phyloP scores from a whole-genome alignment of 208 protist genomes.

The Herpetomonas samuelpessoai region DNA sequence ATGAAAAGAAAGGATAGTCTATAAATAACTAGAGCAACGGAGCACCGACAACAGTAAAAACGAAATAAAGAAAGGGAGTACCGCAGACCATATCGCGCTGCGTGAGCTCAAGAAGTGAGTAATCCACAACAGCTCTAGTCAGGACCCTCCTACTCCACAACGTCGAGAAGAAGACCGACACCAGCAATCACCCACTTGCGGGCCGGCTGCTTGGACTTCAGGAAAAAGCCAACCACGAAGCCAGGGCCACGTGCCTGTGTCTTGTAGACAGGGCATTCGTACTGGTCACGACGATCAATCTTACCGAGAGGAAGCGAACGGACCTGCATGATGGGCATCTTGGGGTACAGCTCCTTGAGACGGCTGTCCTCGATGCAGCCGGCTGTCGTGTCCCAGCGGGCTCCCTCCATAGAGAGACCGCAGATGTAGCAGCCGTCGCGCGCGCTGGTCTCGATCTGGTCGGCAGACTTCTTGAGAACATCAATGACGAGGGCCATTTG shows the following conservation, averaged over 20 bases:
- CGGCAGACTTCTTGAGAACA: constrained; percentile 95
- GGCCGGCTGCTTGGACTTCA: constrained; percentile 94
- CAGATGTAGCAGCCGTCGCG: constrained; percentile 97
- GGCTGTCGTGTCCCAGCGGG: constrained; percentile 93
- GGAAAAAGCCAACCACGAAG: constrained; percentile 95
- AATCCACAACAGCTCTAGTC: too few relatives aligned
- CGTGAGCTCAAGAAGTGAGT: too few relatives aligned
- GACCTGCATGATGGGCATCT: constrained; percentile 94
- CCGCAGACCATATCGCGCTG: too few relatives aligned
- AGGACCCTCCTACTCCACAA: constrained; percentile 89
- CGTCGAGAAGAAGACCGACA: constrained; percentile 95
- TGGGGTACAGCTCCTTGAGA: constrained; percentile 94
- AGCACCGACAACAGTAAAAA: constrained; percentile 13
- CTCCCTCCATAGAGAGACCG: constrained; percentile 97
- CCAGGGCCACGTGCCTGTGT: constrained; percentile 94
- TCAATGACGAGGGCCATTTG: constrained; percentile 94
- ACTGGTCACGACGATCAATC: constrained; percentile 93
- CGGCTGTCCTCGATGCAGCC: constrained; percentile 92
- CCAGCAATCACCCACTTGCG: constrained; percentile 97
- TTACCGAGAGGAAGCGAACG: constrained; percentile 90
- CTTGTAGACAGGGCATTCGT: constrained; percentile 98
- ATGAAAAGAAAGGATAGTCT: constrained; percentile 1
- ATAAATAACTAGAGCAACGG: constrained; percentile 20
- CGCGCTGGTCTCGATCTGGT: constrained; percentile 92
- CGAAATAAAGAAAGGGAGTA: too few relatives aligned